These are phyloP conservation scores for Eimeria zaria DNA, from an alignment of 169 alveolate species.

Conservation along the genomic window DNA sequence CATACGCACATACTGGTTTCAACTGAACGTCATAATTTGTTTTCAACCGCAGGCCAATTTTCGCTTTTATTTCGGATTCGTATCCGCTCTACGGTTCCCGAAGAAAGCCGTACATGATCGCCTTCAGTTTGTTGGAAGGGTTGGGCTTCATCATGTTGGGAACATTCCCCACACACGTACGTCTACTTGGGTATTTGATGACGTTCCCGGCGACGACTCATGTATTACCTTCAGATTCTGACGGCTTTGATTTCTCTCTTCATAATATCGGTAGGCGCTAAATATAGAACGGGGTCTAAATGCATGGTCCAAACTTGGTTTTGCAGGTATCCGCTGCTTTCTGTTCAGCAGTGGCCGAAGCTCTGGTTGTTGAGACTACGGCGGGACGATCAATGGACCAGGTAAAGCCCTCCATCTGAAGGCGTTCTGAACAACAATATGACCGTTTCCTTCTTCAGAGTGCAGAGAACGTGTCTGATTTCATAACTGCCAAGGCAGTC, in stretches of 20 bases:
- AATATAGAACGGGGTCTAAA: not conserved
- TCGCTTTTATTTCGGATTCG: slow-evolving; percentile 91
- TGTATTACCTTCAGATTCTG: slow-evolving; percentile 83
- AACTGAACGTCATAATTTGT: not conserved
- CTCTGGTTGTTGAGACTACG: slow-evolving; percentile 90
- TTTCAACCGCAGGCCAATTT: slow-evolving; percentile 86
- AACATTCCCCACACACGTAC: slow-evolving; percentile 86
- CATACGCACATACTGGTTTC: slow-evolving; percentile 3
- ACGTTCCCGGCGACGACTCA: not conserved
- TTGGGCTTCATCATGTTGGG: slow-evolving; percentile 91
- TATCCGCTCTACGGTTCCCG: slow-evolving; percentile 90
- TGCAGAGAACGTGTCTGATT: slow-evolving; percentile 92
- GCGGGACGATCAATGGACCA: slow-evolving; percentile 85
- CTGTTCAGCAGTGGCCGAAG: slow-evolving; percentile 96
- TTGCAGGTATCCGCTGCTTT: slow-evolving; percentile 89
- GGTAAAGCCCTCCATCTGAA: not conserved
- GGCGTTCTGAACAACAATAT: not conserved
- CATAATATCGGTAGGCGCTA: slow-evolving; percentile 86
- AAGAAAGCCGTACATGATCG: slow-evolving; percentile 92
- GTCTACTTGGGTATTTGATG: slow-evolving; percentile 59
- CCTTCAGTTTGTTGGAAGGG: slow-evolving; percentile 90
- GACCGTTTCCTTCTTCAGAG: slow-evolving; percentile 51
- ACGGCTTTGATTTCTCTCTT: slow-evolving; percentile 86
- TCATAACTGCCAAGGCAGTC: slow-evolving; percentile 95
- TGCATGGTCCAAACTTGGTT: not conserved